Percentiles rank a stretch among this genome's conserved stretches.
Conservation (phyloP, 768 basidiomycete species). For the Podaxis sp. region DNA sequence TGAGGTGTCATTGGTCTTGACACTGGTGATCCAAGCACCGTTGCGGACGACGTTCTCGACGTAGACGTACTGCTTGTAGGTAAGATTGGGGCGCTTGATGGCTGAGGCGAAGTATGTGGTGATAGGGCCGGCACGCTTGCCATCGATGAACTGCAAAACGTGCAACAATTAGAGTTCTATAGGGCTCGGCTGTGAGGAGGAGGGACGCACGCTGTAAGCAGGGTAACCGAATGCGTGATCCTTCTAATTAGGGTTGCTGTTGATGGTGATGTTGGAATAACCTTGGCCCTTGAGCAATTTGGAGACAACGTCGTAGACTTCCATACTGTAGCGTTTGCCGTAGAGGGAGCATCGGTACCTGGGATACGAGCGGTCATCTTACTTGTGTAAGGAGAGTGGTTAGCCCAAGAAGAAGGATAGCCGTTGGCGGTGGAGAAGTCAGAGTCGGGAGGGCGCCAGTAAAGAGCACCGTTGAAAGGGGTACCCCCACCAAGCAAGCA, state of each 20-base stretch:
- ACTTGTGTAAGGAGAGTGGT: conserved; percentile 45
- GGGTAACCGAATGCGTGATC: conserved; percentile 59
- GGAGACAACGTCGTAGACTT: conserved; percentile 39
- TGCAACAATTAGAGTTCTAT: background rate
- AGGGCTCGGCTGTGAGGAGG: background rate
- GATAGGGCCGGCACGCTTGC: conserved; percentile 52
- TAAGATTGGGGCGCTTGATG: conserved; percentile 45
- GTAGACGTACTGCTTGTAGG: conserved; percentile 41
- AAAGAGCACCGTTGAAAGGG: conserved; percentile 58
- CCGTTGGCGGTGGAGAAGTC: conserved; percentile 49
- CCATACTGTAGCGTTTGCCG: conserved; percentile 54
- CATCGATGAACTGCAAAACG: conserved; percentile 31
- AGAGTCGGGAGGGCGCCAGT: conserved; percentile 47
- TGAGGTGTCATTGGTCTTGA: conserved; percentile 55
- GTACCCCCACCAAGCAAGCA: conserved; percentile 63
- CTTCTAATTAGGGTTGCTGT: conserved; percentile 50
- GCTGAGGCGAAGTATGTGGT: conserved; percentile 61
- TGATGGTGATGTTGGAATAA: conserved; percentile 50
- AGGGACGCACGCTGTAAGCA: conserved; percentile 30
- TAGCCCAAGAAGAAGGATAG: conserved; percentile 52
- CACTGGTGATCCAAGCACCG: conserved; percentile 51
- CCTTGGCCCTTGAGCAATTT: conserved; percentile 44
- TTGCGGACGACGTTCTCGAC: conserved; percentile 54
- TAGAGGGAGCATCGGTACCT: conserved; percentile 53
- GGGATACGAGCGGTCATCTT: conserved; percentile 49